phyloP scores from a whole-genome alignment of 2,329 filamentous ascomycete genomes.

The Phialophora chinensis region DNA sequence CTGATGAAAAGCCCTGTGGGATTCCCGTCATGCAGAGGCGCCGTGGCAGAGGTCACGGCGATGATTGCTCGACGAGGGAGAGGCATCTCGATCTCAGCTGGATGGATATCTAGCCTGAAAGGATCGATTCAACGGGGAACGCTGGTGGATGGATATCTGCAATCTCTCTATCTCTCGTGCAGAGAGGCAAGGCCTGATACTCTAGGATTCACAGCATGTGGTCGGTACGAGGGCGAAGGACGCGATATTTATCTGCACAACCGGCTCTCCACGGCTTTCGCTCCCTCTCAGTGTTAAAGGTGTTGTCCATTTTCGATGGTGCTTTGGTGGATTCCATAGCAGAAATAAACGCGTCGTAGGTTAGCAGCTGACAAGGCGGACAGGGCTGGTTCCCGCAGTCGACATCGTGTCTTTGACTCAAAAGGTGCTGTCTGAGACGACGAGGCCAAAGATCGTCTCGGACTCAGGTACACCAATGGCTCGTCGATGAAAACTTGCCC shows the following conservation, averaged over 20 bases:
- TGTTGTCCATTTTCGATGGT: neutral
- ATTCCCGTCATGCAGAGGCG: slow-evolving; percentile 48
- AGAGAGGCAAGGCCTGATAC: neutral
- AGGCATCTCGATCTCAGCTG: slow-evolving; percentile 23
- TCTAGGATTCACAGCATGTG: neutral
- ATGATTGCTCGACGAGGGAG: slow-evolving; percentile 51
- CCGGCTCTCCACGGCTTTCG: neutral
- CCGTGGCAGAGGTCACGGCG: slow-evolving; percentile 51
- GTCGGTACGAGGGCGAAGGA: neutral
- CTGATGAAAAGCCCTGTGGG: slow-evolving; percentile 52
- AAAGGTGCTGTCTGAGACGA: neutral
- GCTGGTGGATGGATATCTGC: neutral
- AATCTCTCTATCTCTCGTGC: neutral
- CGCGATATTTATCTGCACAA: neutral
- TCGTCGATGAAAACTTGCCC: slow-evolving; percentile 12
- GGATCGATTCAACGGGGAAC: neutral
- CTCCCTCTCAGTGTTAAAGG: neutral
- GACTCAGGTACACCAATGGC: neutral
- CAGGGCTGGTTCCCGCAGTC: neutral
- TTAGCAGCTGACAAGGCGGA: neutral
- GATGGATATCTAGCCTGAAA: neutral
- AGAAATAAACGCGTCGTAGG: neutral
- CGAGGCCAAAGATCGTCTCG: no score
- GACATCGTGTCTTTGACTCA: neutral
- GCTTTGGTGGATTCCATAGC: neutral